Conservation (phyloP, 2,329 filamentous ascomycete genomes). For the Penicillium brevicompactum region DNA sequence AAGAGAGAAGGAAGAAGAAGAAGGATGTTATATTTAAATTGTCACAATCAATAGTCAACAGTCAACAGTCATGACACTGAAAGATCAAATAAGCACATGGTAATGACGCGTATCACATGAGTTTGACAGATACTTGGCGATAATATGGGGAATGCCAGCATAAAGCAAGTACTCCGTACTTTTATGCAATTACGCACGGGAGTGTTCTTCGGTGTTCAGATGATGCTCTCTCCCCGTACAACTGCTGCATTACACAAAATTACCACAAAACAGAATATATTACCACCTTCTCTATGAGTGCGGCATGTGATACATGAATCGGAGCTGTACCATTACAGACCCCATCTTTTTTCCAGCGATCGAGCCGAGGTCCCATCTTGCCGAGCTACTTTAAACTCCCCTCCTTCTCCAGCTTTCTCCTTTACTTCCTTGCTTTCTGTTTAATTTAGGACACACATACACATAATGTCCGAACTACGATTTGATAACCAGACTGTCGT, state of each 20-base stretch:
- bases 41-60: no score
- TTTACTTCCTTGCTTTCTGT: conserved; percentile 13
- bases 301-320: conserved; percentile 39
- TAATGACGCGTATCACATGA: conserved; percentile 30
- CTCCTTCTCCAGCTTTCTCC: conserved; percentile 26
- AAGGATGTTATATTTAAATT: no score
- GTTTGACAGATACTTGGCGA: conserved; percentile 17
- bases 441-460: background rate
- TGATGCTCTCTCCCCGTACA: no score
- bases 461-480: conserved; percentile 68
- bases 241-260: no score
- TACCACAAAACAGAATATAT: background rate
- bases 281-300: background rate
- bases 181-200: background rate
- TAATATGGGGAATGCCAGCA: background rate
- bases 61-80: no score
- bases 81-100: conserved; percentile 12
- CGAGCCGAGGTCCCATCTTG: conserved; percentile 39
- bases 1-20: no score
- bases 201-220: no score
- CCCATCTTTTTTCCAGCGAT: conserved; percentile 11
- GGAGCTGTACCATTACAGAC: conserved; percentile 27
- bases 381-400: conserved; percentile 35
- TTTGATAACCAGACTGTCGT: conserved; percentile 90
- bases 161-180: background rate